A percentile compares a stretch with the other conserved stretches of the same genome.
Conservation (phyloP, 2,329 filamentous ascomycete genomes). For the Ophiostoma australiae region DNA sequence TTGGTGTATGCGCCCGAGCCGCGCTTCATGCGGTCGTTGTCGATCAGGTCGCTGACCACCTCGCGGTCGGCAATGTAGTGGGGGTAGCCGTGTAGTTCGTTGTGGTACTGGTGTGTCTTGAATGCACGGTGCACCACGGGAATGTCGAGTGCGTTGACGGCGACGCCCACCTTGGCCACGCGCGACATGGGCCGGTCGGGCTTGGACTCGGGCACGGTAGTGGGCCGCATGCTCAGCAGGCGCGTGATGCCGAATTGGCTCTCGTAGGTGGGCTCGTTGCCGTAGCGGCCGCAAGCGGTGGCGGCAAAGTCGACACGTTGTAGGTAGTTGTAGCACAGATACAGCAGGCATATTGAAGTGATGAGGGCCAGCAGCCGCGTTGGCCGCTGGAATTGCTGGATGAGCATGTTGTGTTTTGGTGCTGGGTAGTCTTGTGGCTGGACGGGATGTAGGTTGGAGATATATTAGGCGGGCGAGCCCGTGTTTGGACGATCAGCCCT, state of each 20-base stretch:
- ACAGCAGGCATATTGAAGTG: constrained; percentile 23
- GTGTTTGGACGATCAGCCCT: neutral
- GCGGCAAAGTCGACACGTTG: constrained; percentile 23
- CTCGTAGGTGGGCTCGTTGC: constrained; percentile 16
- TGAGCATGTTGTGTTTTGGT: constrained; percentile 22
- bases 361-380: constrained; percentile 27
- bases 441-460: neutral
- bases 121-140: constrained; percentile 34
- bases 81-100: constrained; percentile 34
- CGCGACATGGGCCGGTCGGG: constrained; percentile 21
- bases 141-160: constrained; percentile 31
- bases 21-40: constrained; percentile 30
- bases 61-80: constrained; percentile 35
- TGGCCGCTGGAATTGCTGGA: constrained; percentile 28
- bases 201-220: constrained; percentile 8
- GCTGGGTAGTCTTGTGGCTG: neutral
- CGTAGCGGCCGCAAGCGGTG: constrained; percentile 11
- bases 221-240: constrained; percentile 19
- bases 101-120: constrained; percentile 36
- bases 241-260: constrained; percentile 22
- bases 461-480: constrained; percentile 3
- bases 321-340: constrained; percentile 27
- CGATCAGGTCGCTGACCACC: constrained; percentile 33
- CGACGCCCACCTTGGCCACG: constrained; percentile 30
- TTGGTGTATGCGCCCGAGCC: constrained; percentile 37